Percentiles rank a stretch among this genome's conserved stretches.
Conservation (phyloP, 2,329 filamentous ascomycete genomes). For the Xylaria sp. region DNA sequence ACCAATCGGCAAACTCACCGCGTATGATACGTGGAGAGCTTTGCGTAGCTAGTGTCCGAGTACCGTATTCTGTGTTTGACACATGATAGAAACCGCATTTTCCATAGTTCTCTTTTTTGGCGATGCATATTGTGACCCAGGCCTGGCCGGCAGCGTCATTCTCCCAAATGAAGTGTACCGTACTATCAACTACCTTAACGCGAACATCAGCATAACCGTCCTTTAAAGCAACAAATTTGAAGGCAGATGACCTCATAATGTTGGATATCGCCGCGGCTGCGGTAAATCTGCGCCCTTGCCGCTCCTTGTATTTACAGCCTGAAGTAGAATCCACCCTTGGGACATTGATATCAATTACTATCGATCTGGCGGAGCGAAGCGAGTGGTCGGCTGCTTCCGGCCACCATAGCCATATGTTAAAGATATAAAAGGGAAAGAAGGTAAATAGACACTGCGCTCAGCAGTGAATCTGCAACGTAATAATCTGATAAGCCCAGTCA, state of each 20-base stretch:
- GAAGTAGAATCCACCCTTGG: neutral
- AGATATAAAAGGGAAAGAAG: neutral
- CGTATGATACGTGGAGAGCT: slow-evolving; percentile 36
- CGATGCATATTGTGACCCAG: neutral
- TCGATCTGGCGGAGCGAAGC: neutral
- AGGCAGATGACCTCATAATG: neutral
- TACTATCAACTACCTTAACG: neutral
- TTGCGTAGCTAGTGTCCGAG: neutral
- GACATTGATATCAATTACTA: neutral
- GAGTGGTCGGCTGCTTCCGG: neutral
- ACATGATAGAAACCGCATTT: neutral
- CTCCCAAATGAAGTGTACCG: neutral
- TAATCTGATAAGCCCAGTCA: neutral
- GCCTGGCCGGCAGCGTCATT: neutral
- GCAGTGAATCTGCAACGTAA: neutral
- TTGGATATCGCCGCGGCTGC: neutral
- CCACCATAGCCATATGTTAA: too few relatives aligned
- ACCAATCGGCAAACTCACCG: slow-evolving; percentile 38
- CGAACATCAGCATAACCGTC: neutral
- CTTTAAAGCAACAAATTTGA: neutral
- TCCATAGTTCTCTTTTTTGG: neutral
- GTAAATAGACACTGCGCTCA: neutral
- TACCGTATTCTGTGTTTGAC: neutral
- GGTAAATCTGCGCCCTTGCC: neutral
- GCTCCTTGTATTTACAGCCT: neutral